A percentile compares a stretch with the other conserved stretches of the same genome.
Conservation (phyloP, 2,329 filamentous ascomycete genomes). For the Nemania sp. region DNA sequence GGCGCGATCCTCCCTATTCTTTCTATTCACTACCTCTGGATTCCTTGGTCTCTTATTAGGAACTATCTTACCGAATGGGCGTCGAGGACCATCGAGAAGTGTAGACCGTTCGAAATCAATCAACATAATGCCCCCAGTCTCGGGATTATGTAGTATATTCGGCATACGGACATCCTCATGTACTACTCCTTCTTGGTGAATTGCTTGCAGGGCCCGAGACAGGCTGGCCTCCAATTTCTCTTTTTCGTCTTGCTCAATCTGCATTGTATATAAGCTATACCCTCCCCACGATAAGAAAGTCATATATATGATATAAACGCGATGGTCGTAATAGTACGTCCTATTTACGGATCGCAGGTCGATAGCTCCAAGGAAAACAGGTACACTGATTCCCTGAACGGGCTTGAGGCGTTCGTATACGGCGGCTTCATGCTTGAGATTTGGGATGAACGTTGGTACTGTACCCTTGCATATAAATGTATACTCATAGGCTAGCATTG, state of each 20-base stretch:
- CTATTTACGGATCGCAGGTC: conserved; percentile 51
- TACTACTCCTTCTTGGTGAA: conserved; percentile 47
- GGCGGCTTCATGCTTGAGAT: conserved; percentile 53
- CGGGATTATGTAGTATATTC: conserved; percentile 48
- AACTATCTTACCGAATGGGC: conserved; percentile 40
- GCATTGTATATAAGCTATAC: conserved; percentile 24
- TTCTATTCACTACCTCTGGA: conserved; percentile 23
- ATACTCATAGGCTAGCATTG: conserved; percentile 57
- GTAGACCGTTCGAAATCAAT: conserved; percentile 51
- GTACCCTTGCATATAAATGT: conserved; percentile 59
- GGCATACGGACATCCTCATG: conserved; percentile 44
- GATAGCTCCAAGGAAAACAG: conserved; percentile 55
- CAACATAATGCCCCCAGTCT: conserved; percentile 47
- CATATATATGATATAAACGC: conserved; percentile 52
- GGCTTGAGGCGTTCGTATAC: conserved; percentile 53
- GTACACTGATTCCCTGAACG: conserved; percentile 53
- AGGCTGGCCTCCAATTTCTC: conserved; percentile 20
- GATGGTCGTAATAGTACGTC: conserved; percentile 52
- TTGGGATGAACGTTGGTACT: conserved; percentile 47
- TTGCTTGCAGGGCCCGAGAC: conserved; percentile 35
- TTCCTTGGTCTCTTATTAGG: conserved; percentile 43
- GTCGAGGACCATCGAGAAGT: conserved; percentile 40
- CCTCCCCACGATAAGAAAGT: conserved; percentile 53
- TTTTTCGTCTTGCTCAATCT: conserved; percentile 14
- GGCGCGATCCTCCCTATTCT: conserved; percentile 13